Base-by-base conservation (phyloP, 2,329 filamentous ascomycete genomes). In the Coniochaeta sp. region DNA sequence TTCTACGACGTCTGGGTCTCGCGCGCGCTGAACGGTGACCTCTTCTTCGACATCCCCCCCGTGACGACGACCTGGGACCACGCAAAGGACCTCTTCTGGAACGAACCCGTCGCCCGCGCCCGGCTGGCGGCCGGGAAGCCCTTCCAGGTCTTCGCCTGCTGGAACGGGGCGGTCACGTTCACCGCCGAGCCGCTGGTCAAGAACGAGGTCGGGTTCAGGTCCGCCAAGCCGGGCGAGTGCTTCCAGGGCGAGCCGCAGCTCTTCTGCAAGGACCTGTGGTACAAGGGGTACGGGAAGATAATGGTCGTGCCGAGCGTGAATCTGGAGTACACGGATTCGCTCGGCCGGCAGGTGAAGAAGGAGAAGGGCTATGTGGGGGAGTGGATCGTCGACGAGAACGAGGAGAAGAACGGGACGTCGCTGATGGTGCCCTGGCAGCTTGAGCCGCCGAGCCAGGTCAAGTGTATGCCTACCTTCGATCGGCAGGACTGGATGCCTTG, bases 1-100 rank as follows among this genome's bases (percentile, higher is more conserved):
- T 84, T 83, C 65, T 81, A 82, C 64, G 80, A 84, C 60, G 72
- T 80, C 6, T 83, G 79, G 80, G 72, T 82, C 38, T 75, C 77
- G 1, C 74, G 81, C 5, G 73, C 72, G 3, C 76, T 83, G 44
- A 70, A 72, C 1, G 81, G 81, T 0, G 76, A 83, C 64, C 70
- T 73, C 0, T 83, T 84, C 67, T 83, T 82, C 66, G 68, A 78
- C 1, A 77, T 83, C 7, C 76, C 78, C 0, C 61, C 70, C 1
- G 74, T 78, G 33, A 28, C 36, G 19, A 77, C 76, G 0, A 76
- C 68, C 58, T 82, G 79, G 79, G 65, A 76, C n/a, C 69, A 65
- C 6, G 73, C 76, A 0, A 73, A 73, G 71, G 73, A 79, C 58
- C 68, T 82, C 2, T 83, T 84, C 66, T 79, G 76, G 73, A 79